Base-by-base conservation (phyloP, 2,329 filamentous ascomycete genomes). In the Zymoseptoria brevis region DNA sequence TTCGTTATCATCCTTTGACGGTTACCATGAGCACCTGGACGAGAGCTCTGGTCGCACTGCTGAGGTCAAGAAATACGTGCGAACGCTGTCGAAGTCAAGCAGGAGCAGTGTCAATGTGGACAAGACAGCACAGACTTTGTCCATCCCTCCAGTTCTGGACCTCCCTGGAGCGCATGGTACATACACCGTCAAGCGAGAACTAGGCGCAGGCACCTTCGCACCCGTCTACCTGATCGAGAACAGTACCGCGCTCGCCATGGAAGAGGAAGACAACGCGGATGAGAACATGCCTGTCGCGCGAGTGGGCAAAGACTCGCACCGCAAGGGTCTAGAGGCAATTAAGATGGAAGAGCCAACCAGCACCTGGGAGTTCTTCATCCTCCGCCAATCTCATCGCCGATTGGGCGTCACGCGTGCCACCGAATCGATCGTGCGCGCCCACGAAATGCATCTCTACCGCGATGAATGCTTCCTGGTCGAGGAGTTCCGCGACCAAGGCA, bases 341-440 rank as follows among this genome's bases (percentile, higher is more conserved):
- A 99, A 99, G 75, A 92, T 96, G 85, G 94, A 99, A 75, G 83
- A 88, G 30, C 90, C 92, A 0, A 89, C 93, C 0, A 88, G 86
- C 4, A 81, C 89, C 0, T 99, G 94, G 94, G 94, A 99, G 71
- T 99, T 97, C 71, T 89, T 96, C 75, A 95, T 99, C 74, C 90
- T 97, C 78, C 87, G 90, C 1, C 83, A 90, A 57, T 85, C 89
- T 1, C 89, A 93, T 64, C 79, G 83, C 21, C 88, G 94, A 0
- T 80, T 99, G 0, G 87, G 87, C 0, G 81, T 87, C 0, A 63
- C 60, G 1, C 86, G 93, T 13, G 87, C 88, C 0, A 81, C 85
- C 0, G 85, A 89, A 2, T 95, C 89, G 13, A 80, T 99, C 60
- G 85, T 96, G 1, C 82, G 85, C 45, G 93, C 88, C 0, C 88